A percentile compares a stretch with the other conserved stretches of the same genome.
Evolutionary conservation across 176 grass and related monocot species (phyloP).

Genomic region (Zoysia japonica): DNA sequence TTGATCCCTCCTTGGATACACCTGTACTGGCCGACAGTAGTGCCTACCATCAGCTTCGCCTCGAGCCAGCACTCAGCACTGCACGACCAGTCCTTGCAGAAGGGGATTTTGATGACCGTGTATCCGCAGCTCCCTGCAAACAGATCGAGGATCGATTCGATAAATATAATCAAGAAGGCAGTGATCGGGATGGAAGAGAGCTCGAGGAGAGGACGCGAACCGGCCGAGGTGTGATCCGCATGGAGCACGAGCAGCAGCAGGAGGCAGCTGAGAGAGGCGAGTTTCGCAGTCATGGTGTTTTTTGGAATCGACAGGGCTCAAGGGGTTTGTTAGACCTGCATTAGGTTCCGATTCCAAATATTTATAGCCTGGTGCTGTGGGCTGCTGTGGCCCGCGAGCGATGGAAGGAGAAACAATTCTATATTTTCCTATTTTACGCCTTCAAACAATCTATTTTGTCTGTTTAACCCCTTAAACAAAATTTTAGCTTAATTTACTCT

Average conservation of each 20-base stretch:
- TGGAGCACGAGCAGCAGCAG: neutral
- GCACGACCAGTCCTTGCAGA: neutral
- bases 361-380: no score
- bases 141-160: neutral
- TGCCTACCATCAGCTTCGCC: neutral
- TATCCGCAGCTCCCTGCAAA: neutral
- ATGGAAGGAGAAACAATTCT: no score
- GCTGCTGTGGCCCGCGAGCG: no score
- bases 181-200: neutral
- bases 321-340: no score
- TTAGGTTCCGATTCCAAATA: no score
- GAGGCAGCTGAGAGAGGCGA: neutral
- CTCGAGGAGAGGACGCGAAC: neutral
- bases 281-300: neutral
- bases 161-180: neutral
- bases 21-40: neutral
- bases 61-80: neutral
- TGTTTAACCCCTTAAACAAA: no score
- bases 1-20: constrained; percentile 19
- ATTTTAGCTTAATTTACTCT: no score
- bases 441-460: no score
- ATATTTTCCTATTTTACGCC: no score
- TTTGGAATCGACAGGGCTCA: no score
- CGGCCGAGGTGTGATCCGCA: neutral
- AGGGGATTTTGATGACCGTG: neutral